Evolutionary conservation across 805 yeast genomes (phyloP).

Genomic region (Nakazawaea molendinolei): DNA sequence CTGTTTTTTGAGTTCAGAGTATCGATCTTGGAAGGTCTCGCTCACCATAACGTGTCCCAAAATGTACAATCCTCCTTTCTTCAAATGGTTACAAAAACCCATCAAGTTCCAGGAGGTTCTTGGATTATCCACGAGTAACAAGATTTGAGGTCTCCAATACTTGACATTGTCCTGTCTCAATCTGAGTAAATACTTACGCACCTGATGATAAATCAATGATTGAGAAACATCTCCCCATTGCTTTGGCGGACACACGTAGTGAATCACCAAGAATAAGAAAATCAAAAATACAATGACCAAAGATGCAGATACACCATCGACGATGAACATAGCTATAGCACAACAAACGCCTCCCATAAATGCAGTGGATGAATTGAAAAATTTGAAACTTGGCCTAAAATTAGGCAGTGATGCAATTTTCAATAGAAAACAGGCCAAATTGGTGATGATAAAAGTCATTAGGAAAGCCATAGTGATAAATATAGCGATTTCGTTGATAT

Average conservation of each 20-base stretch:
- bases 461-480: slow-evolving; percentile 95
- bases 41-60: slow-evolving; percentile 85
- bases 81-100: slow-evolving; percentile 87
- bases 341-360: slow-evolving; percentile 65
- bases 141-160: slow-evolving; percentile 96
- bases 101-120: slow-evolving; percentile 88
- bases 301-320: slow-evolving; percentile 86
- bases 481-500: slow-evolving; percentile 90
- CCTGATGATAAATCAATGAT: slow-evolving; percentile 91
- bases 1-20: slow-evolving; percentile 64
- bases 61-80: slow-evolving; percentile 91
- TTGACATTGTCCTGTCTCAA: slow-evolving; percentile 89
- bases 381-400: slow-evolving; percentile 91
- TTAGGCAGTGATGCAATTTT: slow-evolving; percentile 95
- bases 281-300: slow-evolving; percentile 61
- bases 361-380: slow-evolving; percentile 80
- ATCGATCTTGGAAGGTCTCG: slow-evolving; percentile 54
- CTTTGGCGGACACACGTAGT: slow-evolving; percentile 88
- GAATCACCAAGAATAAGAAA: slow-evolving; percentile 69
- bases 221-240: slow-evolving; percentile 99
- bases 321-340: slow-evolving; percentile 83
- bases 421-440: slow-evolving; percentile 85
- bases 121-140: slow-evolving; percentile 86
- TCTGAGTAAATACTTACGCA: slow-evolving; percentile 79
- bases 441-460: slow-evolving; percentile 93